phyloP scores from a whole-genome alignment of 352 stramenopile genomes.

The Discostella stelligera region DNA sequence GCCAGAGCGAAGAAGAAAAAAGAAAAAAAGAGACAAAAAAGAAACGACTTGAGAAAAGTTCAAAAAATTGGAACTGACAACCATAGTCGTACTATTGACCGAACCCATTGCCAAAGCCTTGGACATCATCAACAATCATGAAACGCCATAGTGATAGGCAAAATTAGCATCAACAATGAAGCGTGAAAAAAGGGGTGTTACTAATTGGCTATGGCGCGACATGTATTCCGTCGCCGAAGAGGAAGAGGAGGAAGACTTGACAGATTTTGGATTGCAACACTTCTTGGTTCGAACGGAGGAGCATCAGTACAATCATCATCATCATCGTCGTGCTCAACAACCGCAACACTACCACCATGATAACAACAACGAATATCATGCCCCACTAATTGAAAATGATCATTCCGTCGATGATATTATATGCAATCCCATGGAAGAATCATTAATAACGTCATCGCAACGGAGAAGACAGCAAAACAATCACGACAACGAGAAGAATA shows the following conservation, averaged over 20 bases:
- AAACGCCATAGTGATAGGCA: too few species aligned
- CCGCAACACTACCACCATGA: conserved; percentile 5
- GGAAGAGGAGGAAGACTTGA: conserved; percentile 34
- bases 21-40: too few species aligned
- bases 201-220: conserved; percentile 14
- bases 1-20: too few species aligned
- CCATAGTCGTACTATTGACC: too few species aligned
- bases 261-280: conserved; percentile 38
- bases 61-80: too few species aligned
- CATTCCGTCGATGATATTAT: conserved; percentile 28
- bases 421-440: conserved; percentile 16
- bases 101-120: background rate
- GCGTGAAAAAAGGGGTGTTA: conserved; percentile 1
- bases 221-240: conserved; percentile 30
- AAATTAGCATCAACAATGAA: background rate
- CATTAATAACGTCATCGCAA: background rate
- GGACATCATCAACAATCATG: background rate
- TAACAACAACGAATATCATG: conserved; percentile 13
- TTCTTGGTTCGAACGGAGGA: background rate
- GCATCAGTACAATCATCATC: background rate
- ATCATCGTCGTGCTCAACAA: background rate
- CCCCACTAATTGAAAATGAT: conserved; percentile 34
- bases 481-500: conserved; percentile 4
- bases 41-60: too few species aligned
- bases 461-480: background rate